These are phyloP conservation scores for Sicyos baderoa DNA, from an alignment of 306 rosid species.

Conservation along the genomic window DNA sequence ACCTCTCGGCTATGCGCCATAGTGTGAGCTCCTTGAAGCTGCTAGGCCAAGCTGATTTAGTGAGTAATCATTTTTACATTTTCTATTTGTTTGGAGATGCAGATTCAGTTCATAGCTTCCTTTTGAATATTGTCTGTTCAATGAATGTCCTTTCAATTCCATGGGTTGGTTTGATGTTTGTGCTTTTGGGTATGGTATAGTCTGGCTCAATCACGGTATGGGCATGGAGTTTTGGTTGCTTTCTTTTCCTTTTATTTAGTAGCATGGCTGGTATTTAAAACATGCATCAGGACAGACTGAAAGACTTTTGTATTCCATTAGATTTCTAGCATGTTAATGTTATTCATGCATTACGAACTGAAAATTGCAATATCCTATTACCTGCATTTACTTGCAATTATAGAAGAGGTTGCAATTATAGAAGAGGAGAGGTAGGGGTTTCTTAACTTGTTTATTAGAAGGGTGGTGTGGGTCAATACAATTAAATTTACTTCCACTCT, in stretches of 20 bases:
- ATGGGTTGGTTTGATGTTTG: conserved; percentile 3
- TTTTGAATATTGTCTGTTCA: background rate
- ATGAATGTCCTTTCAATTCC: conserved; percentile 1
- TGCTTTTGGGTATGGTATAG: background rate
- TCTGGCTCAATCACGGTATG: background rate
- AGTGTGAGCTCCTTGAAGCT: conserved; percentile 46
- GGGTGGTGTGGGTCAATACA: too few relatives aligned
- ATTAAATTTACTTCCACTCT: too few relatives aligned
- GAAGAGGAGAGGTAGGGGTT: too few relatives aligned
- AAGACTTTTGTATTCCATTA: background rate
- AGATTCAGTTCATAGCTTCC: background rate
- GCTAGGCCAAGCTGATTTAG: conserved; percentile 40
- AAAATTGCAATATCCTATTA: too few relatives aligned
- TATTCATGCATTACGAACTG: background rate
- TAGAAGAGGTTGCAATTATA: too few relatives aligned
- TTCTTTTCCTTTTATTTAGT: background rate
- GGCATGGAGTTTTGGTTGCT: conserved; percentile 3
- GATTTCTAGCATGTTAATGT: background rate
- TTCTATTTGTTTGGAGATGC: background rate
- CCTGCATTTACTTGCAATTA: too few relatives aligned
- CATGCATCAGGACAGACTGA: too few relatives aligned
- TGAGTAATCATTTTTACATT: conserved; percentile 20
- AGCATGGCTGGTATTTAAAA: background rate
- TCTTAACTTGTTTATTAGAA: too few relatives aligned
- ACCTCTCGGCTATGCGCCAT: conserved; percentile 39